These are phyloP conservation scores for Rhynchosporium agropyri DNA, from an alignment of 2,329 filamentous ascomycete species.

Conservation along the genomic window DNA sequence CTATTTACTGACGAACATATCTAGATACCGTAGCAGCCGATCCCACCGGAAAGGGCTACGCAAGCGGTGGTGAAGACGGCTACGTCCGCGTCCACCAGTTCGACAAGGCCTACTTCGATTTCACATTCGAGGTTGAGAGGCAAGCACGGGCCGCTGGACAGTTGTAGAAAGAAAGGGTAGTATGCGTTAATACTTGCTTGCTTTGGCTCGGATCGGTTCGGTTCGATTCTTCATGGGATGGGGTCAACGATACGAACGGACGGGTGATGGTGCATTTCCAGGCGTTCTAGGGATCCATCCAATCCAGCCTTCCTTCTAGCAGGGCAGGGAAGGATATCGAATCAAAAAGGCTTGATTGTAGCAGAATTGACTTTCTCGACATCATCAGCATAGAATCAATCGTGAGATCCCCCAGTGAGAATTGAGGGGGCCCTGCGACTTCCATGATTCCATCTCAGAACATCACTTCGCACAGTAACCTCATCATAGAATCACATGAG, in stretches of 20 bases:
- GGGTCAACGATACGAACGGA: not conserved
- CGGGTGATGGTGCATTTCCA: conserved; percentile 17
- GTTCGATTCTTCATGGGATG: not conserved
- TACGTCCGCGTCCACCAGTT: conserved; percentile 99
- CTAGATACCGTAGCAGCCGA: conserved; percentile 85
- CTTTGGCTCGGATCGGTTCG: not conserved
- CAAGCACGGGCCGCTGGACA: conserved; percentile 52
- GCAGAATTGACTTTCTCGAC: conserved; percentile 16
- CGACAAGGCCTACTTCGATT: conserved; percentile 98
- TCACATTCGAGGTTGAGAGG: conserved; percentile 97
- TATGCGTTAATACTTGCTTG: conserved; percentile 6
- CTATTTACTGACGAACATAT: conserved; percentile 14
- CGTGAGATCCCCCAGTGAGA: not conserved
- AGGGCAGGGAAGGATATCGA: not conserved
- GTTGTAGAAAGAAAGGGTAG: conserved; percentile 28
- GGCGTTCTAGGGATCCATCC: conserved; percentile 20
- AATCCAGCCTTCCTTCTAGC: not conserved
- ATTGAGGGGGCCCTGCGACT: too few relatives aligned
- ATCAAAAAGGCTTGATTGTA: conserved; percentile 21
- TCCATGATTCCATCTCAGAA: too few relatives aligned
- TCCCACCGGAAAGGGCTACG: conserved; percentile 89
- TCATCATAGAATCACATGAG: too few relatives aligned
- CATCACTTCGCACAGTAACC: too few relatives aligned
- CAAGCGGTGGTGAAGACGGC: conserved; percentile 94
- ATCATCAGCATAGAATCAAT: not conserved